These are phyloP conservation scores for Aethionema arabicum DNA, from an alignment of 345 rosid genomes.

Conservation along the genomic window DNA sequence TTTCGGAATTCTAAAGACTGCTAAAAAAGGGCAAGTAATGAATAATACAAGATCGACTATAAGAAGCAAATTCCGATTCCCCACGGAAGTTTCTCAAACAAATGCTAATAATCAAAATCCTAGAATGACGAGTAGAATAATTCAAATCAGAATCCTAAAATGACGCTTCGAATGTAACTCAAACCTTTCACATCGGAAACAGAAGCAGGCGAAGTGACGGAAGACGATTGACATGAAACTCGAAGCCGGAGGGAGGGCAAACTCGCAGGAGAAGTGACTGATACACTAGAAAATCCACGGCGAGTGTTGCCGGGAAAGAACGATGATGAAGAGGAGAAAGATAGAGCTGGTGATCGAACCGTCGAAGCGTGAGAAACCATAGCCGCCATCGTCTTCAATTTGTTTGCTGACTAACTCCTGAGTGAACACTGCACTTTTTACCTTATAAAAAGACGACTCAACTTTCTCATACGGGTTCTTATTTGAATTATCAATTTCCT, in stretches of 20 bases:
- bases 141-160: not conserved
- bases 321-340: constrained; percentile 46
- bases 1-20: not conserved
- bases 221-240: constrained; percentile 64
- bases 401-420: not conserved
- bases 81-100: not conserved
- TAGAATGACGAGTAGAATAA: not conserved
- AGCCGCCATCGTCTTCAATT: constrained; percentile 57
- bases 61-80: not conserved
- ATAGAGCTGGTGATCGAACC: constrained; percentile 39
- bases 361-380: constrained; percentile 45
- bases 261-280: constrained; percentile 34
- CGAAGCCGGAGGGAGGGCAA: constrained; percentile 33
- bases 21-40: not conserved
- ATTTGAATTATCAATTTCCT: too few species aligned
- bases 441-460: constrained; percentile 9
- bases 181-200: constrained; percentile 50
- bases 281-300: constrained; percentile 30
- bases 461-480: not conserved
- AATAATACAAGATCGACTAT: too few species aligned
- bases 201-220: constrained; percentile 51
- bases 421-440: constrained; percentile 8
- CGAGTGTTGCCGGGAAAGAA: constrained; percentile 33
- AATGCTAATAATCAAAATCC: not conserved
- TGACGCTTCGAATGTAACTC: not conserved